Evolutionary conservation across 1,284 basidiomycete species (phyloP), one percentile per base, ranked within the genome.

Genomic region (Pseudozyma thailandica): DNA sequence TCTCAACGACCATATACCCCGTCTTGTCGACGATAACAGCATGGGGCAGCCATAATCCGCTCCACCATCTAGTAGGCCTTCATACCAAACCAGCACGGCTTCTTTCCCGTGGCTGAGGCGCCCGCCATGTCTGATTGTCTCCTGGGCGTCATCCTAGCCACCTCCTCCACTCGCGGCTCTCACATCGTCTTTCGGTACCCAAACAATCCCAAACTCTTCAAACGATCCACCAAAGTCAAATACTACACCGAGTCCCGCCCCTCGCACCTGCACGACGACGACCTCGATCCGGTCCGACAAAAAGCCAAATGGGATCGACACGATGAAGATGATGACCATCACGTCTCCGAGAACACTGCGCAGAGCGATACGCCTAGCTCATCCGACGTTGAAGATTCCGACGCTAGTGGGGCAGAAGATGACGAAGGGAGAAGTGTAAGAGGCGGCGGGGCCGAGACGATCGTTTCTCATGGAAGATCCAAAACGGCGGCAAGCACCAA

Each of bases 141-240:
- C 16, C 60, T 82, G 2, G 81, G 80, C 15, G 63, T 82, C 21
- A 74, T 82, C 49, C 70, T 82, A 20, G 78, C 77, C 3, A 73
- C 75, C 1, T 74, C 73, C 18, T 78, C 80, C 12, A 72, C 75
- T 20, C 59, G 80, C 15, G 80, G 78, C 8, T 61, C 78, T 2
- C 68, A 77, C 33, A 59, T 82, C 38, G 75, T 74, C 37, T 82
- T 82, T 44, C 79, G 76, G 23, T 82, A 72, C 71, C 81, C 81
- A 13, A 75, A 75, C 43, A 56, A 69, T 21, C 80, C 80, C 12
- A 62, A 53, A 21, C 46, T 78, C 25, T 70, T 73, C 50, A 76
- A 75, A 26, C 64, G 77, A 12, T 73, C 73, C 42, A 75, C 75
- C 21, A 74, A 71, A 26, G 66, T 82, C 52, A 64, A 68, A 25